Evolutionary conservation across 2,329 filamentous ascomycete genomes (phyloP).

Genomic region (Epichloe amarillans): DNA sequence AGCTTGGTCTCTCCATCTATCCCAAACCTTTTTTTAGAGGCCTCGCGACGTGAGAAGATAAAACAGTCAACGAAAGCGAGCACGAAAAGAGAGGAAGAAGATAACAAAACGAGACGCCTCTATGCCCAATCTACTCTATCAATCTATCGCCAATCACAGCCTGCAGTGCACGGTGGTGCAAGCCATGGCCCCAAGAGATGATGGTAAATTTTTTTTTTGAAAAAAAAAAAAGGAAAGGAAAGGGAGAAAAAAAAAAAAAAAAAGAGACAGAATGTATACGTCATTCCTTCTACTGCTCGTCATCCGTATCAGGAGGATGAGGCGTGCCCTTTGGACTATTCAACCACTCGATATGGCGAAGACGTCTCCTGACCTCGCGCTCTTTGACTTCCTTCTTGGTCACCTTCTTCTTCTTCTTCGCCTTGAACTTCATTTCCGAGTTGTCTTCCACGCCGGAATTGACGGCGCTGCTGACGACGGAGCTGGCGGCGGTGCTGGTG

Average conservation of each 20-base stretch:
- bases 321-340: conserved; percentile 78
- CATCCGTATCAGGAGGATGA: conserved; percentile 63
- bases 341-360: conserved; percentile 77
- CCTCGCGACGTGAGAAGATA: neutral
- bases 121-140: neutral
- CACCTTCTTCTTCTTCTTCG: conserved; percentile 96
- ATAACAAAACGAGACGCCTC: neutral
- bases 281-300: conserved; percentile 37
- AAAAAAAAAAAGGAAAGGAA: neutral
- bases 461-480: conserved; percentile 44
- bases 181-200: no score
- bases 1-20: neutral
- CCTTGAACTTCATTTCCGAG: conserved; percentile 70
- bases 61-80: neutral
- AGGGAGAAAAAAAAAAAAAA: neutral
- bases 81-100: neutral
- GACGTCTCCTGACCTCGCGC: conserved; percentile 68
- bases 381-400: conserved; percentile 96
- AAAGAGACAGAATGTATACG: neutral
- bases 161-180: no score
- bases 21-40: neutral
- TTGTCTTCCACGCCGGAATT: conserved; percentile 58
- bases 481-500: conserved; percentile 43
- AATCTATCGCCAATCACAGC: neutral
- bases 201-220: no score